These are phyloP conservation scores for Nidularia pulvinata DNA, from an alignment of 768 basidiomycete species.

Conservation along the genomic window DNA sequence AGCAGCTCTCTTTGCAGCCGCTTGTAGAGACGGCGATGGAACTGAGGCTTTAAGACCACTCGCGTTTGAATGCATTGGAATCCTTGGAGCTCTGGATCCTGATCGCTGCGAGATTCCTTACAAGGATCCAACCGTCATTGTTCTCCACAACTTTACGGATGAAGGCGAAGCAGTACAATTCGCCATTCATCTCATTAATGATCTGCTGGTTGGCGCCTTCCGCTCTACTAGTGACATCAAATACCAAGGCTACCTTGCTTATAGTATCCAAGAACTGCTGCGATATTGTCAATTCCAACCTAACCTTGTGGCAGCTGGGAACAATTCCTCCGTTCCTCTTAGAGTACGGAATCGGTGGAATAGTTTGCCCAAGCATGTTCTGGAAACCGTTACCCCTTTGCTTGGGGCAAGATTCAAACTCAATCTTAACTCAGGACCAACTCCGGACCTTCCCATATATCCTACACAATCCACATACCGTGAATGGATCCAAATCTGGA, in stretches of 20 bases:
- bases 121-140: conserved; percentile 62
- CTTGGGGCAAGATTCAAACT: conserved; percentile 69
- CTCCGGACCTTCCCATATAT: conserved; percentile 76
- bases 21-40: conserved; percentile 79
- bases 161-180: conserved; percentile 77
- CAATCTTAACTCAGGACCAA: conserved; percentile 34
- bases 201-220: conserved; percentile 88
- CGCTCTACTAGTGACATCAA: conserved; percentile 92
- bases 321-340: conserved; percentile 48
- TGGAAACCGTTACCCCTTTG: conserved; percentile 86
- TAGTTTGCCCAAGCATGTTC: conserved; percentile 74
- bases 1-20: conserved; percentile 63
- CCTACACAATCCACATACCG: conserved; percentile 77
- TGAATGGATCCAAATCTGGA: conserved; percentile 96
- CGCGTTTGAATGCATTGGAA: conserved; percentile 89
- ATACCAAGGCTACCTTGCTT: conserved; percentile 89
- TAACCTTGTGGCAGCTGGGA: conserved; percentile 60
- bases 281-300: conserved; percentile 85
- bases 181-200: conserved; percentile 81
- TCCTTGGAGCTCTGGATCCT: conserved; percentile 93
- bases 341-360: conserved; percentile 81
- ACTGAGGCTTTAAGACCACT: conserved; percentile 64
- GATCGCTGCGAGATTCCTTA: conserved; percentile 79
- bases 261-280: conserved; percentile 89
- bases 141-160: conserved; percentile 81